Conservation (phyloP, 139 green algal genomes). For the Limnomonas spitsbergensis region DNA sequence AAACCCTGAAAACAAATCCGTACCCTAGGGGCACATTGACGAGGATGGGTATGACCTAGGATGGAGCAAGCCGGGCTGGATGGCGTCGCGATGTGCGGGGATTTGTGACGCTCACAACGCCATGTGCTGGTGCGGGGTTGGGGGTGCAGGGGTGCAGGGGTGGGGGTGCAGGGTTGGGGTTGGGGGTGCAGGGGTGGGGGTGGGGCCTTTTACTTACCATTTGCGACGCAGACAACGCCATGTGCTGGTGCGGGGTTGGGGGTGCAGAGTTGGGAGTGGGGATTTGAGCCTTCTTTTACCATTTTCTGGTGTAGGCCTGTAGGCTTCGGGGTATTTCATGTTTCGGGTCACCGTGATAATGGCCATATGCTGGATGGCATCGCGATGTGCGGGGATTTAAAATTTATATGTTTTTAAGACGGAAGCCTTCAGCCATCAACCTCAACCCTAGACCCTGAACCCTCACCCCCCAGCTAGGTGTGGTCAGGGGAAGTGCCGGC, state of each 20-base stretch:
- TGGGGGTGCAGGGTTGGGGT: conserved; percentile 49
- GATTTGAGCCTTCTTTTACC: no score
- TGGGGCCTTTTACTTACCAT: no score
- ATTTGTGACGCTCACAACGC: conserved; percentile 51
- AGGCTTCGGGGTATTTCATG: not conserved
- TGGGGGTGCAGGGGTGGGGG: conserved; percentile 21
- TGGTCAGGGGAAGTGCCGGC: no score
- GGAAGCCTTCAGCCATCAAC: no score
- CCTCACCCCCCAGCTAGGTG: no score
- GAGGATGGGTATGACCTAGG: conserved; percentile 30
- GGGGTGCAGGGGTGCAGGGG: conserved; percentile 20
- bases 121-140: conserved; percentile 52
- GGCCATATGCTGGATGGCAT: not conserved
- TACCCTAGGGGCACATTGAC: conserved; percentile 31
- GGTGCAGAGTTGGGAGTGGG: not conserved
- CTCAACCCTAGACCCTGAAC: no score
- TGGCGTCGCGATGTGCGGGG: conserved; percentile 26
- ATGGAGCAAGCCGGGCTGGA: not conserved
- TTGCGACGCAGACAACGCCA: conserved; percentile 45
- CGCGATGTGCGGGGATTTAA: not conserved
- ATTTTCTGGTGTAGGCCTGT: not conserved
- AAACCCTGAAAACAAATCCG: not conserved
- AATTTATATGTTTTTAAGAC: no score
- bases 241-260: conserved; percentile 51
- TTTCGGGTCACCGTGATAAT: not conserved